Conservation (phyloP, 495 filamentous ascomycete genomes). For the Melanomma pulvis-pyrius region DNA sequence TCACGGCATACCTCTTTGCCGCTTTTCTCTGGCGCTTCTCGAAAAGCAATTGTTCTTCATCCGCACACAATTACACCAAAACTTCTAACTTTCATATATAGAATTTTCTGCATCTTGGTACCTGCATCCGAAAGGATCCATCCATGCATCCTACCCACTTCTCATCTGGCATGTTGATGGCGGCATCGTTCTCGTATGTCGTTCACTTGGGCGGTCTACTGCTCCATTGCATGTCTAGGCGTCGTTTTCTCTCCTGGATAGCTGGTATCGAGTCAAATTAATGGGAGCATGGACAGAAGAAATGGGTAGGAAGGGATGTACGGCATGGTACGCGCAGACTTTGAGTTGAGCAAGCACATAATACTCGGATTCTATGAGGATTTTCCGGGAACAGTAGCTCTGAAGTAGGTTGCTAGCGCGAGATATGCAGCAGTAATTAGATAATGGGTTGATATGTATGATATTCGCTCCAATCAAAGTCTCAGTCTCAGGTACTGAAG, state of each 20-base stretch:
- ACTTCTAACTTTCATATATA: not conserved
- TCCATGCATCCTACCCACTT: not conserved
- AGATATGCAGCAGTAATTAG: not conserved
- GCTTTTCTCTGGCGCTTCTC: not conserved
- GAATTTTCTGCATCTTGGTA: not conserved
- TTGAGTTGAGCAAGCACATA: not conserved
- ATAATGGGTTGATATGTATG: not conserved
- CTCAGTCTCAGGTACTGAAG: too few relatives aligned
- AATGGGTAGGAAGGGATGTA: not conserved
- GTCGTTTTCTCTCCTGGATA: not conserved
- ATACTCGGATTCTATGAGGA: not conserved
- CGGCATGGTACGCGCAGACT: not conserved
- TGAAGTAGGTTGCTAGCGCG: not conserved
- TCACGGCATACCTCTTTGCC: too few relatives aligned
- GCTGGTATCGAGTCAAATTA: not conserved
- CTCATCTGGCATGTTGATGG: not conserved
- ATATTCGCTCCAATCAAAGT: not conserved
- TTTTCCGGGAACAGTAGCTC: not conserved
- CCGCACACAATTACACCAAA: not conserved
- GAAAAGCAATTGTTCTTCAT: not conserved
- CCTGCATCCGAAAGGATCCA: not conserved
- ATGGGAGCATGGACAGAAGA: not conserved
- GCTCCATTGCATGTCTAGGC: not conserved
- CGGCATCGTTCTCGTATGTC: not conserved
- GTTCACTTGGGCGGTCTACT: not conserved